Evolutionary conservation across 1,284 basidiomycete species (phyloP).

Genomic region (Vanrija humicola): DNA sequence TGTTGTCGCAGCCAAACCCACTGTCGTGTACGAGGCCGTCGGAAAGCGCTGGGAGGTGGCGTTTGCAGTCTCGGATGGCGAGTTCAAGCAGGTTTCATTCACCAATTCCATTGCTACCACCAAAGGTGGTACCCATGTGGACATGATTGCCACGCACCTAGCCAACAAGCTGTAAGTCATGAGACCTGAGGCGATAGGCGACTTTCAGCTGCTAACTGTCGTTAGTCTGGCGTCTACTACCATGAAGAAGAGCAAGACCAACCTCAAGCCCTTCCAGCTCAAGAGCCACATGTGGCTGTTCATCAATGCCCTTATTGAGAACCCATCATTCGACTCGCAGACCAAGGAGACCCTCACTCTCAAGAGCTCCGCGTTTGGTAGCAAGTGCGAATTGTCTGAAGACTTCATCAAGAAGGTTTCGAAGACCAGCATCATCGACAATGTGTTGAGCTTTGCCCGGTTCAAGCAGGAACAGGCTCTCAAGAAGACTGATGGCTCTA

Average conservation of each 20-base stretch:
- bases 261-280: conserved; percentile 88
- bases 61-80: conserved; percentile 82
- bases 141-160: conserved; percentile 80
- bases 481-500: conserved; percentile 94
- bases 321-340: conserved; percentile 98
- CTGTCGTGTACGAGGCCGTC: conserved; percentile 77
- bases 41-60: conserved; percentile 87
- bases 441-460: conserved; percentile 90
- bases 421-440: conserved; percentile 88
- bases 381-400: conserved; percentile 82
- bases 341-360: conserved; percentile 96
- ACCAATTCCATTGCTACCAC: conserved; percentile 97
- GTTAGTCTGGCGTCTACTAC: conserved; percentile 62
- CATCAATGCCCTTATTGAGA: conserved; percentile 93
- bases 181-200: no score
- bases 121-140: conserved; percentile 96
- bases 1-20: conserved; percentile 68
- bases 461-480: conserved; percentile 94
- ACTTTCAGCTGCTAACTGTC: neutral
- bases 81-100: conserved; percentile 92
- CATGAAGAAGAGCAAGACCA: conserved; percentile 94
- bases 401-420: conserved; percentile 95
- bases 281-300: conserved; percentile 99
- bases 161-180: conserved; percentile 63
- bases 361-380: conserved; percentile 80